phyloP scores from a whole-genome alignment of 208 protist species.

The Trypanosoma rangeli region DNA sequence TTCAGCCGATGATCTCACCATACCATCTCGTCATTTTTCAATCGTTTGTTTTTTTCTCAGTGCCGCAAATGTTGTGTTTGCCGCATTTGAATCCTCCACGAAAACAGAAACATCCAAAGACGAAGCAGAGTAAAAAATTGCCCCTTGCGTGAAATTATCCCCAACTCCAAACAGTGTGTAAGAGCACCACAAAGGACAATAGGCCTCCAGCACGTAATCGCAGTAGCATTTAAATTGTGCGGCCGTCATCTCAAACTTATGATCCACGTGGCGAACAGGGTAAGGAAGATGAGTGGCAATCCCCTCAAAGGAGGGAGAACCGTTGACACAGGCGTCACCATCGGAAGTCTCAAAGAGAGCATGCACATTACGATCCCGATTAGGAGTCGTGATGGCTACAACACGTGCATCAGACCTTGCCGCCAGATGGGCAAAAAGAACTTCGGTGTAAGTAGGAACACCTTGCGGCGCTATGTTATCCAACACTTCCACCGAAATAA shows the following conservation, averaged over 20 bases:
- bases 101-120: background rate
- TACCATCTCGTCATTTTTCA: too few relatives aligned
- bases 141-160: constrained; percentile 49
- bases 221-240: constrained; percentile 47
- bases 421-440: constrained; percentile 38
- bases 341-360: background rate
- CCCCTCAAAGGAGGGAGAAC: background rate
- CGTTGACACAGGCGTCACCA: constrained; percentile 1
- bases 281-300: background rate
- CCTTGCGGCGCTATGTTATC: constrained; percentile 49
- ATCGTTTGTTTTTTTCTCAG: background rate
- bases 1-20: too few relatives aligned
- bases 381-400: constrained; percentile 59
- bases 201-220: constrained; percentile 39
- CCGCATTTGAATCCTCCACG: background rate
- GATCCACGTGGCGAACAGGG: constrained; percentile 34
- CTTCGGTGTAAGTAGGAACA: constrained; percentile 50
- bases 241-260: constrained; percentile 63
- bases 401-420: constrained; percentile 29
- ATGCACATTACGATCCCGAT: constrained; percentile 40
- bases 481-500: constrained; percentile 62
- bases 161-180: constrained; percentile 41
- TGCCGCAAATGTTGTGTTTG: background rate
- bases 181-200: constrained; percentile 30
- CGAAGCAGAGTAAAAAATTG: constrained; percentile 33